Base-by-base conservation (phyloP, 768 basidiomycete species). In the Floccularia luteovirens region DNA sequence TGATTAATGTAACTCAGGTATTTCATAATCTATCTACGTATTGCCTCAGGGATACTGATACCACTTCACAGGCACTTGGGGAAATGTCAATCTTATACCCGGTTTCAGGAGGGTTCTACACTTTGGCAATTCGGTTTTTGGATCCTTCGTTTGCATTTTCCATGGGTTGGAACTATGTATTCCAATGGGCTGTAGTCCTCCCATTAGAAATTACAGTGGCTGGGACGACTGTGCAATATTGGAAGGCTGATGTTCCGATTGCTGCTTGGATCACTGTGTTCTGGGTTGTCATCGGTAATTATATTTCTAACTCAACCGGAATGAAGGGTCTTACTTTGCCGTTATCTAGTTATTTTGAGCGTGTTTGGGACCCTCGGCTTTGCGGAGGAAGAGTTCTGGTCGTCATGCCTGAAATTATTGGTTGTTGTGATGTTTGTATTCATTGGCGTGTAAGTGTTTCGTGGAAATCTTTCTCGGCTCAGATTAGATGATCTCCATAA, bases 21-120 rank as follows among this genome's bases (percentile, higher is more conserved):
- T 40, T 50, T 44, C 7, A 14, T 37, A 22, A 22, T 38, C 11
- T 24, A 13, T 13, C 13, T 16, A 23, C 41, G 16, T n/a, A 21
- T 14, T 19, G 24, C 42, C 28, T 21, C 34, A 25, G 13, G 3
- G 25, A 20, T 5, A 21, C 31, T 44, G 14, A 24, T 13, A 23
- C 20, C 7, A 8, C 22, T n/a, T 22, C 16, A 22, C 40, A 70
- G 65, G 69, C 69, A 49, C 56, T 71, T 36, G 67, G 67, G 47
- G 69, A 71, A 67, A 71, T 71, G 64, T 64, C 62, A 40, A 69
- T 71, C 40, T 43, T 71, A 17, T 71, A 66, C 43, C 69, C 69
- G 7, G 67, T 71, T 22, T 71, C 69, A 41, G 69, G 69, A 38
- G 69, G 67, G 39, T 71, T 71, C 53, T 71, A 71, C 46, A 69